Evolutionary conservation across 805 yeast genomes (phyloP).

Genomic region (Candida nanaspora): DNA sequence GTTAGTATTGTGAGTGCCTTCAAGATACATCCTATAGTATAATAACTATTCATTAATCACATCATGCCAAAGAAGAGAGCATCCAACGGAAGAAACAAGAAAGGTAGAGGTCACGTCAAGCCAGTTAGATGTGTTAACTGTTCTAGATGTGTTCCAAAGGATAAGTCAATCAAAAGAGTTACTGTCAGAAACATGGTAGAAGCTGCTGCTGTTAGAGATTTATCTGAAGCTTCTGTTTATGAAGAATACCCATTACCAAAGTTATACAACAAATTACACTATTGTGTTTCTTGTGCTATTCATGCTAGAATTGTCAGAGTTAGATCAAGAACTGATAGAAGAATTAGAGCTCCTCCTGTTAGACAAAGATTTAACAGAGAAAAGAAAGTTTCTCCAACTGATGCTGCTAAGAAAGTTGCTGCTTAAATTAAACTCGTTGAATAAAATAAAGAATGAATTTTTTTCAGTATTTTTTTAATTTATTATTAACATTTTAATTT

Average conservation of each 20-base stretch:
- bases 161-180: constrained; percentile 99
- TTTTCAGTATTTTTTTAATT: constrained; percentile 23
- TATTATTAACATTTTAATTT: not conserved
- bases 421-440: constrained; percentile 10
- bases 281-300: constrained; percentile 99
- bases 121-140: constrained; percentile 99
- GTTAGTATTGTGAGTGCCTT: too few relatives aligned
- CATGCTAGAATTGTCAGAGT: constrained; percentile 99
- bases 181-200: constrained; percentile 99
- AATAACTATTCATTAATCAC: constrained; percentile 8
- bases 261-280: constrained; percentile 99
- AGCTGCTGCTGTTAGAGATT: constrained; percentile 99
- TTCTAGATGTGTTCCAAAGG: constrained; percentile 99
- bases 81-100: constrained; percentile 99
- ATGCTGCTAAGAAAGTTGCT: constrained; percentile 90
- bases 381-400: constrained; percentile 93
- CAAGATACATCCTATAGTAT: not conserved
- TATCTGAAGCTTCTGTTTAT: constrained; percentile 99
- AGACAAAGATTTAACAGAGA: constrained; percentile 98
- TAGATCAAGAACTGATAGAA: constrained; percentile 98
- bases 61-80: constrained; percentile 99
- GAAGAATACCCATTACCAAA: constrained; percentile 99
- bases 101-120: constrained; percentile 99
- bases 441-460: not conserved
- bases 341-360: constrained; percentile 97